phyloP scores from a whole-genome alignment of 805 yeast species.

The Yarrowia divulgata region DNA sequence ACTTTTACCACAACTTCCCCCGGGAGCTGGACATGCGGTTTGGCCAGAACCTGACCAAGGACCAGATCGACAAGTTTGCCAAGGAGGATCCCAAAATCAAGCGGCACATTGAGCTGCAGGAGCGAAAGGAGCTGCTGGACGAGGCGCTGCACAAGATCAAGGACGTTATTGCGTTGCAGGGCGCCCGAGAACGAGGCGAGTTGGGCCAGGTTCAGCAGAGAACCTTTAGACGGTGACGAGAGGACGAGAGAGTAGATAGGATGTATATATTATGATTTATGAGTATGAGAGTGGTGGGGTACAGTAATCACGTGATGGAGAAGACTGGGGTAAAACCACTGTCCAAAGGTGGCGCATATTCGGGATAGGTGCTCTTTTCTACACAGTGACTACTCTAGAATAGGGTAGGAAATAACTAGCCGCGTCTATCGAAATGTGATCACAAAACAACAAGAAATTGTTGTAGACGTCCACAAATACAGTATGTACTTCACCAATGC shows the following conservation, averaged over 20 bases:
- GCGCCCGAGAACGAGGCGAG: conserved; percentile 43
- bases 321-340: too few relatives aligned
- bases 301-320: too few relatives aligned
- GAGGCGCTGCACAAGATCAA: conserved; percentile 86
- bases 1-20: conserved; percentile 95
- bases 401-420: too few relatives aligned
- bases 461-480: too few relatives aligned
- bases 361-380: too few relatives aligned
- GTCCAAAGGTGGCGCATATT: too few relatives aligned
- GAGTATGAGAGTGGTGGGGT: neutral
- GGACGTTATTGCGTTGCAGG: conserved; percentile 73
- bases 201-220: conserved; percentile 22
- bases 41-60: conserved; percentile 66
- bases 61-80: conserved; percentile 87
- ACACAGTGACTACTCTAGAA: too few relatives aligned
- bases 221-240: neutral
- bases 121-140: conserved; percentile 86
- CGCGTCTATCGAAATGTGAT: too few relatives aligned
- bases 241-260: neutral
- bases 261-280: conserved; percentile 20
- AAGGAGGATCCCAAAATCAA: conserved; percentile 92
- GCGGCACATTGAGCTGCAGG: conserved; percentile 91
- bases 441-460: too few relatives aligned
- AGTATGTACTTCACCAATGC: too few relatives aligned
- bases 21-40: conserved; percentile 85